Conservation (phyloP, 2,329 filamentous ascomycete species). For the Pseudophaeomoniella oleicola region DNA sequence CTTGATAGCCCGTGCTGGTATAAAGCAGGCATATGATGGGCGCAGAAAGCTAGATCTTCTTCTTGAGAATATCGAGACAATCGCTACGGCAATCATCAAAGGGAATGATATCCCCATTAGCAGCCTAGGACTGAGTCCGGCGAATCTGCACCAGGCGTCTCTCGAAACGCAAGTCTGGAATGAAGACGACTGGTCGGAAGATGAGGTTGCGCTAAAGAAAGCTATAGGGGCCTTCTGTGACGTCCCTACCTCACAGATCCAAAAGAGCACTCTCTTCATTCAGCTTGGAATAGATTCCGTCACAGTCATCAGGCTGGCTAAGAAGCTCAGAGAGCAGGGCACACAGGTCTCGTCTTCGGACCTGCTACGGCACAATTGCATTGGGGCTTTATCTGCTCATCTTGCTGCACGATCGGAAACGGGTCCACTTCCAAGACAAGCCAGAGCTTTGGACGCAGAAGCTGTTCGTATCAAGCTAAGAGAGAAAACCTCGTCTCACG, state of each 20-base stretch:
- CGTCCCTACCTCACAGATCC: neutral
- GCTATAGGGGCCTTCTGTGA: neutral
- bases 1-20: neutral
- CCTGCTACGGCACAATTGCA: neutral
- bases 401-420: too few species aligned
- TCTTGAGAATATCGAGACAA: neutral
- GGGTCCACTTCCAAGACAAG: too few species aligned
- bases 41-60: neutral
- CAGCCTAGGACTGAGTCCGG: neutral
- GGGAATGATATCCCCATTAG: neutral
- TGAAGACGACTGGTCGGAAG: neutral
- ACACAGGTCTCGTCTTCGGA: neutral
- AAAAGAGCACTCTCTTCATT: neutral
- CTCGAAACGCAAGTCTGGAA: neutral
- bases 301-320: neutral
- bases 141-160: neutral
- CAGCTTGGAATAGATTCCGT: neutral
- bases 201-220: neutral
- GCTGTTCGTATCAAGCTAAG: too few species aligned
- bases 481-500: too few species aligned
- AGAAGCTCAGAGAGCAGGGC: neutral
- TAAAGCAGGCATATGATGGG: neutral
- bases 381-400: neutral
- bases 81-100: neutral
- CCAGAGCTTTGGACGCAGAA: too few species aligned